Evolutionary conservation across 768 basidiomycete genomes (phyloP).

Genomic region (Collybia nuda): DNA sequence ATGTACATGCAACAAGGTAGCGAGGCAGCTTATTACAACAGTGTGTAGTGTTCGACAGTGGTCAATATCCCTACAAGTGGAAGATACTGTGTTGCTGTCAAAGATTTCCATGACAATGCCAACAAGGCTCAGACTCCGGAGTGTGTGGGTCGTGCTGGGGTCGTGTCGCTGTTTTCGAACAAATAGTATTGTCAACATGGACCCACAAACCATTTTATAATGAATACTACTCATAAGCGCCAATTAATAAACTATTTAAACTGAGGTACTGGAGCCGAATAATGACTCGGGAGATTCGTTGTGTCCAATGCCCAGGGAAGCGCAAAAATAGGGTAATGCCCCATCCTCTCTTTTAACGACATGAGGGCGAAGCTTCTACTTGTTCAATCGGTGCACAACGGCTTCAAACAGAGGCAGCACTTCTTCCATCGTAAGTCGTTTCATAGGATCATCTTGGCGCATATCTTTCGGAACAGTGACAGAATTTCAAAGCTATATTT

Average conservation of each 20-base stretch:
- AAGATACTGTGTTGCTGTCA: no score
- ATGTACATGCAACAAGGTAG: background rate
- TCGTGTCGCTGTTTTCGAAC: no score
- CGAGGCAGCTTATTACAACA: background rate
- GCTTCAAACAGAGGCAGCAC: constrained; percentile 22
- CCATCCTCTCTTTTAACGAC: constrained; percentile 6
- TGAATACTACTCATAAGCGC: background rate
- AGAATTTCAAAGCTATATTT: constrained; percentile 18
- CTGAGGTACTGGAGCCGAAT: background rate
- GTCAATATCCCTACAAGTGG: background rate
- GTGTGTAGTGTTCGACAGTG: background rate
- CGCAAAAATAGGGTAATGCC: background rate
- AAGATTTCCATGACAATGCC: no score
- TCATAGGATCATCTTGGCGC: constrained; percentile 23
- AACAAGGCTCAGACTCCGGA: no score
- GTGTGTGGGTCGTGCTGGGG: no score
- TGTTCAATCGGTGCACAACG: constrained; percentile 16
- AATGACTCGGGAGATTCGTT: background rate
- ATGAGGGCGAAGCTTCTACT: constrained; percentile 28
- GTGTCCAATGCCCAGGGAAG: background rate
- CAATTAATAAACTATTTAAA: background rate
- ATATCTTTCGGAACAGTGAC: constrained; percentile 16
- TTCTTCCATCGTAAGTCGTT: constrained; percentile 30
- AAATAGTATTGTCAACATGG: background rate
- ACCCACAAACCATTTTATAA: background rate